phyloP scores from a whole-genome alignment of 257 asterid species.

The Rhazya stricta region DNA sequence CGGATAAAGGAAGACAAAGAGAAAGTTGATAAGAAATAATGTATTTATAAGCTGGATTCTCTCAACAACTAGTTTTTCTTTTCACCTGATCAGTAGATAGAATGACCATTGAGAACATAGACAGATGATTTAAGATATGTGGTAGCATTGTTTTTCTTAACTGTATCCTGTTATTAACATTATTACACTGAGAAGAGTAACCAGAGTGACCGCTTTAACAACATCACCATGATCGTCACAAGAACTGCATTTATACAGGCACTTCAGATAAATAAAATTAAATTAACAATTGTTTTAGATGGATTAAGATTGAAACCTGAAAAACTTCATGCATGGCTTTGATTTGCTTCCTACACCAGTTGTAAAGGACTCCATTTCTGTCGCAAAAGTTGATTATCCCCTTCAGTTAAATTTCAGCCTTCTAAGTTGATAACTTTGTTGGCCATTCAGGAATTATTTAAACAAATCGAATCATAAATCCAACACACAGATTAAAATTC shows the following conservation, averaged over 20 bases:
- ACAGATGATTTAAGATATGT: neutral
- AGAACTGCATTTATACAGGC: neutral
- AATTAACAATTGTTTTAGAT: conserved; percentile 29
- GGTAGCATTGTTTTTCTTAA: neutral
- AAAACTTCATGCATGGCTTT: conserved; percentile 99
- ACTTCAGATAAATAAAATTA: conserved; percentile 5
- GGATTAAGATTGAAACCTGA: conserved; percentile 86
- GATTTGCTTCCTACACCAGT: conserved; percentile 98
- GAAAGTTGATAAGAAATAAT: too few species aligned
- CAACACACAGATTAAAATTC: neutral
- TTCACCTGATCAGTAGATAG: neutral
- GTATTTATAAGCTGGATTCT: neutral
- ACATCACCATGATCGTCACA: neutral
- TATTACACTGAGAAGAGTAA: neutral
- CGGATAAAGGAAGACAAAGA: neutral
- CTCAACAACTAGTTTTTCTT: neutral
- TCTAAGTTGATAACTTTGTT: conserved; percentile 12
- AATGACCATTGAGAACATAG: neutral
- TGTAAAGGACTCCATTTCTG: conserved; percentile 85
- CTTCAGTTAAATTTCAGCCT: conserved; percentile 29
- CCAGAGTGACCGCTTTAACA: neutral
- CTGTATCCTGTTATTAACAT: neutral
- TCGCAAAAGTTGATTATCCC: conserved; percentile 71
- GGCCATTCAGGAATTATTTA: conserved; percentile 4
- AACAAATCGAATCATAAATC: neutral